A percentile compares a stretch with the other conserved stretches of the same genome.
These are phyloP conservation scores for Suhomyces bribrorum DNA, from an alignment of 1,139 yeast genomes.

Conservation along the genomic window DNA sequence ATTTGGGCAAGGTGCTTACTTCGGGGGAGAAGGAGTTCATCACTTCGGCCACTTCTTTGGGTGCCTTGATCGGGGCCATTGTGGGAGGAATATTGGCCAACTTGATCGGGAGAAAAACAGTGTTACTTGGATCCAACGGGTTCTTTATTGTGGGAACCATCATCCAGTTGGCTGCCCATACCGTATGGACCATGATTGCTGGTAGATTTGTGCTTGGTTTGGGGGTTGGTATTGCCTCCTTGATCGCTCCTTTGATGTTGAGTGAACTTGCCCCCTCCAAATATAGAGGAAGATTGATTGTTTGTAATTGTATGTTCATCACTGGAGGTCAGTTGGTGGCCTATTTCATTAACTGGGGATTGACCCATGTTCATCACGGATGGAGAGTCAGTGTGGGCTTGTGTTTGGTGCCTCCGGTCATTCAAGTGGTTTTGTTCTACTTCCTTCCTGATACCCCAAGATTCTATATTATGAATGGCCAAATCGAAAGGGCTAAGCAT, in stretches of 20 bases:
- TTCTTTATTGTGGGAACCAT: conserved; percentile 81
- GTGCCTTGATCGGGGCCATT: conserved; percentile 80
- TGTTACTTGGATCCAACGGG: conserved; percentile 75
- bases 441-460: conserved; percentile 97
- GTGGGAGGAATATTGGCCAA: conserved; percentile 83
- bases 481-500: conserved; percentile 60
- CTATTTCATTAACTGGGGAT: conserved; percentile 90
- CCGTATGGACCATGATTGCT: conserved; percentile 87
- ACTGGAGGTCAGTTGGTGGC: conserved; percentile 94
- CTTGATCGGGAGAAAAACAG: conserved; percentile 75
- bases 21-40: conserved; percentile 83
- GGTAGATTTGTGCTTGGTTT: conserved; percentile 93
- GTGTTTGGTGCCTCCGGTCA: conserved; percentile 81
- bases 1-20: conserved; percentile 55
- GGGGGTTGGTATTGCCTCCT: conserved; percentile 93
- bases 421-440: conserved; percentile 73
- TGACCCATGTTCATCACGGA: conserved; percentile 71
- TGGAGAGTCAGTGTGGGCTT: conserved; percentile 94
- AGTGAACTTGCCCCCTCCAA: conserved; percentile 90
- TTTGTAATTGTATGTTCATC: conserved; percentile 66
- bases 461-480: conserved; percentile 72
- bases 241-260: conserved; percentile 87
- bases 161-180: conserved; percentile 74
- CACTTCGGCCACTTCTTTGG: conserved; percentile 93
- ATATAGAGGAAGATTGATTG: conserved; percentile 83